These are phyloP conservation scores for Blastomyces silverae DNA, from an alignment of 2,329 filamentous ascomycete genomes.

Conservation along the genomic window DNA sequence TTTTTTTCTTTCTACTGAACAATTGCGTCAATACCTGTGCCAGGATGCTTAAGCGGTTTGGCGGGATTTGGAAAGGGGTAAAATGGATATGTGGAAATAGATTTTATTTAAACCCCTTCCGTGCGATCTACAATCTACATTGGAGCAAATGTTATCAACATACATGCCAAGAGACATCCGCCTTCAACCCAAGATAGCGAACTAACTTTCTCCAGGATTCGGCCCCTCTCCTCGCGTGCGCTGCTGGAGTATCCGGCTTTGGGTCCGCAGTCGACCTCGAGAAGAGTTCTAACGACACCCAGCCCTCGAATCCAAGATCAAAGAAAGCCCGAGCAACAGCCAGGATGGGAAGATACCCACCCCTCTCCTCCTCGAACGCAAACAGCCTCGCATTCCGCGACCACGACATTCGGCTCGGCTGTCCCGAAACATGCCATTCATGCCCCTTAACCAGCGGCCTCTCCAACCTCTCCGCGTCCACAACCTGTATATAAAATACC, in stretches of 20 bases:
- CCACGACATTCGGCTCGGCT: conserved; percentile 67
- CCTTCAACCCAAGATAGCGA: not conserved
- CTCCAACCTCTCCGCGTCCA: conserved; percentile 60
- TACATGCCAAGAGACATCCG: not conserved
- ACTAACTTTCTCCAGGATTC: conserved; percentile 47
- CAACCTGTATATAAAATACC: conserved; percentile 70
- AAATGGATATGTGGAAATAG: not conserved
- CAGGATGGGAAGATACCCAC: conserved; percentile 61
- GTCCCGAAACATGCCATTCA: conserved; percentile 51
- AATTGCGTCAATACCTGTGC: not conserved
- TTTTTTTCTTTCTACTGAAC: not conserved
- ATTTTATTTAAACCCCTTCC: not conserved
- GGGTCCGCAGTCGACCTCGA: conserved; percentile 52
- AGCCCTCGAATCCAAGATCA: conserved; percentile 59
- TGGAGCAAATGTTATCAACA: not conserved
- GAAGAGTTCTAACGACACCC: conserved; percentile 67
- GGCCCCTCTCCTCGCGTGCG: conserved; percentile 49
- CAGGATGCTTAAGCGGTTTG: not conserved
- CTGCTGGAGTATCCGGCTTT: conserved; percentile 48
- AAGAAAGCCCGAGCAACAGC: conserved; percentile 57
- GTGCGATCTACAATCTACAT: not conserved
- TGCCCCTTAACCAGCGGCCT: conserved; percentile 54
- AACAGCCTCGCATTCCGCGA: conserved; percentile 66
- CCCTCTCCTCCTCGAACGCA: conserved; percentile 55
- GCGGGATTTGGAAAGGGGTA: not conserved